phyloP scores from a whole-genome alignment of 331 rosid genomes.

The Saraca asoca region DNA sequence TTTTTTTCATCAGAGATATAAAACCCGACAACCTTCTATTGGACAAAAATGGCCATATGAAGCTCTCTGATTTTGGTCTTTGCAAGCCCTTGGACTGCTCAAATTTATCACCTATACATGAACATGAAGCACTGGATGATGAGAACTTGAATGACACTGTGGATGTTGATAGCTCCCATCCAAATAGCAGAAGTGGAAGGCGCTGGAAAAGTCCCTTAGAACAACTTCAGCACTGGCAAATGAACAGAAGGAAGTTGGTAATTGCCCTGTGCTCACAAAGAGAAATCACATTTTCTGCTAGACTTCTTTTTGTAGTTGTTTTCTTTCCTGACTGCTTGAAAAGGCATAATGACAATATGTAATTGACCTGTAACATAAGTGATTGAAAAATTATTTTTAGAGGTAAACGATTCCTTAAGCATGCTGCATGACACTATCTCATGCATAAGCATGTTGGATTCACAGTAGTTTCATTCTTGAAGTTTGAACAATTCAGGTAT shows the following conservation, averaged over 20 bases:
- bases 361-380: constrained; percentile 1
- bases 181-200: constrained; percentile 68
- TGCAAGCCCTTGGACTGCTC: constrained; percentile 97
- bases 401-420: constrained; percentile 1
- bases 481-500: neutral
- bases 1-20: constrained; percentile 65
- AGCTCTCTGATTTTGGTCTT: constrained; percentile 96
- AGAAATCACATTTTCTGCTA: constrained; percentile 40
- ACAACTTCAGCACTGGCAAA: constrained; percentile 97
- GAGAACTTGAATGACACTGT: constrained; percentile 74
- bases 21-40: constrained; percentile 96
- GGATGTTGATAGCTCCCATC: constrained; percentile 53
- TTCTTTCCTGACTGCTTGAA: constrained; percentile 8
- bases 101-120: constrained; percentile 72
- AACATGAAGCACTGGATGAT: constrained; percentile 75
- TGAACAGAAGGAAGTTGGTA: constrained; percentile 76
- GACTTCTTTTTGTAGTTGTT: neutral
- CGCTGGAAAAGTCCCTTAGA: constrained; percentile 95
- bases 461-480: constrained; percentile 7
- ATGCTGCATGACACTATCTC: neutral
- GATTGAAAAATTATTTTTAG: neutral
- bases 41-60: constrained; percentile 88
- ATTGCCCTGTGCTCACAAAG: constrained; percentile 35
- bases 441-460: constrained; percentile 8
- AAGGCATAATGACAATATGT: constrained; percentile 11